Percentiles rank a stretch among this genome's conserved stretches.
phyloP scores from a whole-genome alignment of 2,329 filamentous ascomycete species.

The Phialocephala sp. region DNA sequence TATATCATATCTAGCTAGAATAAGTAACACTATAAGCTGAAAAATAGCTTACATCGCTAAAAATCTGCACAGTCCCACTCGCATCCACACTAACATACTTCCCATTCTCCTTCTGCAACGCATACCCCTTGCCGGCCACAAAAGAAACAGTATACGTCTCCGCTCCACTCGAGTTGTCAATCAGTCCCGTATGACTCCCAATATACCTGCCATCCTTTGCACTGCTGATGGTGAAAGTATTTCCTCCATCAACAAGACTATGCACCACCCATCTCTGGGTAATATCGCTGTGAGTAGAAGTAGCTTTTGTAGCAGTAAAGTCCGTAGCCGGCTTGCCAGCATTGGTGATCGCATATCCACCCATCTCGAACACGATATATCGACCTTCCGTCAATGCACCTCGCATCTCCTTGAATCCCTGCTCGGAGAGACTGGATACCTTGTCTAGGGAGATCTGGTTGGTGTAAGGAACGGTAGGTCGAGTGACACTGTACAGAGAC shows the following conservation, averaged over 20 bases:
- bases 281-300: slow-evolving; percentile 46
- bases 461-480: slow-evolving; percentile 56
- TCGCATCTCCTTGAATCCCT: slow-evolving; percentile 58
- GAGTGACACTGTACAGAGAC: slow-evolving; percentile 43
- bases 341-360: slow-evolving; percentile 51
- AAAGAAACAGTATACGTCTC: slow-evolving; percentile 31
- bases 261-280: slow-evolving; percentile 58
- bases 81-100: slow-evolving; percentile 32
- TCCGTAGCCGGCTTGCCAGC: slow-evolving; percentile 35
- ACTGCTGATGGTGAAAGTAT: slow-evolving; percentile 48
- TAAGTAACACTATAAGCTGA: slow-evolving; percentile 35
- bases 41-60: slow-evolving; percentile 22
- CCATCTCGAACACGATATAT: slow-evolving; percentile 56
- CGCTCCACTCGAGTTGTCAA: slow-evolving; percentile 20
- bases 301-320: slow-evolving; percentile 39
- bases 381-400: slow-evolving; percentile 60
- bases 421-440: slow-evolving; percentile 51
- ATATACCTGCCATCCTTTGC: slow-evolving; percentile 49
- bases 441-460: slow-evolving; percentile 44
- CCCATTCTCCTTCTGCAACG: slow-evolving; percentile 34
- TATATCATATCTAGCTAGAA: slow-evolving; percentile 16
- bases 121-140: slow-evolving; percentile 28
- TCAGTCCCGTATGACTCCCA: slow-evolving; percentile 30
- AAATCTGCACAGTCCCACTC: slow-evolving; percentile 28
- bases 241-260: slow-evolving; percentile 26